phyloP scores from a whole-genome alignment of 495 filamentous ascomycete genomes.

The Penicillium macrosclerotiorum region DNA sequence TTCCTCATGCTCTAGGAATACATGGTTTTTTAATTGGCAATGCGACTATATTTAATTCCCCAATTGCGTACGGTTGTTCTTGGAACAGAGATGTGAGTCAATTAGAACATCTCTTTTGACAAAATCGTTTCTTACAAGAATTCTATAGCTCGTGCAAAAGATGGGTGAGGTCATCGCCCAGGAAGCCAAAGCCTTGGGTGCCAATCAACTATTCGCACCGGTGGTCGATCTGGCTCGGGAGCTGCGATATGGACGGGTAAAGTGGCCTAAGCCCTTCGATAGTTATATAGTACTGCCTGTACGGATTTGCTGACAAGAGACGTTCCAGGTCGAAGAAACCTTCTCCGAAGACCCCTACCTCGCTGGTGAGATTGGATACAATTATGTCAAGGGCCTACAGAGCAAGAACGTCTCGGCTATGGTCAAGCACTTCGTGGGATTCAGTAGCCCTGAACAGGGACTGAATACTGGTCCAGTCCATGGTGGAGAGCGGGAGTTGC shows the following conservation, averaged over 20 bases:
- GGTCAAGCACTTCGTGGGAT: slow-evolving; percentile 70
- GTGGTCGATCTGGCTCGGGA: slow-evolving; percentile 66
- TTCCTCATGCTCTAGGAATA: slow-evolving; percentile 38
- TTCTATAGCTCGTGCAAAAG: slow-evolving; percentile 48
- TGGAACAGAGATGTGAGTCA: slow-evolving; percentile 52
- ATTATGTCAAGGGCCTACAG: slow-evolving; percentile 61
- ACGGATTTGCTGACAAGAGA: too few species aligned
- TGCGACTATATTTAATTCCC: slow-evolving; percentile 73
- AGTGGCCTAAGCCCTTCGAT: too few species aligned
- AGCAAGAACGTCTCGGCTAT: slow-evolving; percentile 61
- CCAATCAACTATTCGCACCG: slow-evolving; percentile 68
- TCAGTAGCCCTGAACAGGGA: slow-evolving; percentile 64
- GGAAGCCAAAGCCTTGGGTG: slow-evolving; percentile 61
- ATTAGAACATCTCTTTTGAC: not conserved
- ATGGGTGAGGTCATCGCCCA: slow-evolving; percentile 61
- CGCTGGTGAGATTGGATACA: slow-evolving; percentile 58
- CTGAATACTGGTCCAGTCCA: slow-evolving; percentile 68
- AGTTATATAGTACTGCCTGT: too few species aligned
- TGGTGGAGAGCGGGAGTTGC: slow-evolving; percentile 64
- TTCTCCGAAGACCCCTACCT: slow-evolving; percentile 65
- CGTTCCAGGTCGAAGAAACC: slow-evolving; percentile 59
- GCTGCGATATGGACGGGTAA: slow-evolving; percentile 59
- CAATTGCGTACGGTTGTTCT: slow-evolving; percentile 66
- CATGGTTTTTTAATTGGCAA: slow-evolving; percentile 69
- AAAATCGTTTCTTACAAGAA: not conserved